Percentiles rank a stretch among this genome's conserved stretches.
Evolutionary conservation across 441 rosid genomes (phyloP).

Genomic region (Pelargonium australe): DNA sequence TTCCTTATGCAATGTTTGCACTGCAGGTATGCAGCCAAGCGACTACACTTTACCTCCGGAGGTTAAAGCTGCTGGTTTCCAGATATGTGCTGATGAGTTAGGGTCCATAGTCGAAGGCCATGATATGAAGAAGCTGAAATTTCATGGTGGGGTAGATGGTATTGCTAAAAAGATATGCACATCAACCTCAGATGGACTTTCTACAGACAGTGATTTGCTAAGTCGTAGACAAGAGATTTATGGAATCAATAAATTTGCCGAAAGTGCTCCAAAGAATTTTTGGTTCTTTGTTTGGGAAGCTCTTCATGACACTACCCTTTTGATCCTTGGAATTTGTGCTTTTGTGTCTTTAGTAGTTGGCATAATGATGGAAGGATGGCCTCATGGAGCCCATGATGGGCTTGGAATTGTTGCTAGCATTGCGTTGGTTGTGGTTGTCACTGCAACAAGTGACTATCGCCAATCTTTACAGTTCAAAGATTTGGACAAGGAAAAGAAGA

Average conservation of each 20-base stretch:
- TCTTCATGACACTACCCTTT: conserved; percentile 61
- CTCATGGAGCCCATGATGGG: conserved; percentile 66
- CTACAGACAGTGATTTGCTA: conserved; percentile 29
- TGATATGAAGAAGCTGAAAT: conserved; percentile 59
- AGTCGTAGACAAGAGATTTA: conserved; percentile 49
- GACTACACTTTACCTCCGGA: conserved; percentile 63
- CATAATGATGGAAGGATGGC: conserved; percentile 64
- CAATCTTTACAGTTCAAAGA: conserved; percentile 62
- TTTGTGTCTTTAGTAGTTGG: conserved; percentile 56
- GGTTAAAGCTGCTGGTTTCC: conserved; percentile 72
- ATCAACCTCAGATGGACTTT: conserved; percentile 46
- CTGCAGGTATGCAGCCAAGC: conserved; percentile 55
- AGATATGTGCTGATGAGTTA: conserved; percentile 73
- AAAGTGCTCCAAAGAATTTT: conserved; percentile 45
- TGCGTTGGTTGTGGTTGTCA: conserved; percentile 54
- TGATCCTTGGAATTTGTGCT: conserved; percentile 64
- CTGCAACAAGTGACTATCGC: conserved; percentile 60
- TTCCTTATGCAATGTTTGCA: conserved; percentile 5
- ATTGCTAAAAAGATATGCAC: conserved; percentile 59
- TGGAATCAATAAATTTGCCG: conserved; percentile 76
- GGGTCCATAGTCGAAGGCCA: conserved; percentile 78
- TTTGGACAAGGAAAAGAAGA: conserved; percentile 65
- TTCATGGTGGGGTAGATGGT: conserved; percentile 75
- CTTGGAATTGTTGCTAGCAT: conserved; percentile 65
- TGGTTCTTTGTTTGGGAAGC: conserved; percentile 78